These are phyloP conservation scores for Lipomyces japonicus DNA, from an alignment of 805 yeast genomes.

Conservation along the genomic window DNA sequence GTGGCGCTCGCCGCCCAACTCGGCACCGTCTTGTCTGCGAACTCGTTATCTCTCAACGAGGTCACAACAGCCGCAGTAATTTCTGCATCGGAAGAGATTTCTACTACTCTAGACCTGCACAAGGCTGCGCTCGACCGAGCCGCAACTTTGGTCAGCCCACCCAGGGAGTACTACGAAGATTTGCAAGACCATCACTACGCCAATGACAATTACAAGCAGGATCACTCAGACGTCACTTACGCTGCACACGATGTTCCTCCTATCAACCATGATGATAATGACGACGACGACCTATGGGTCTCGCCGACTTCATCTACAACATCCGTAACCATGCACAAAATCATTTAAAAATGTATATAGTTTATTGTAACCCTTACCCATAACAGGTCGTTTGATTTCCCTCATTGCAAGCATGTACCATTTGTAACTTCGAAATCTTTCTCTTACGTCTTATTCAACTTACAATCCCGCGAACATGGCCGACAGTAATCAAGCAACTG, in stretches of 20 bases:
- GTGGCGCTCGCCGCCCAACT: conserved; percentile 7
- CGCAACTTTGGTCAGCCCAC: conserved; percentile 18
- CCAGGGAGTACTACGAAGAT: conserved; percentile 17
- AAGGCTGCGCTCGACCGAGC: conserved; percentile 19
- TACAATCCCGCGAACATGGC: no score
- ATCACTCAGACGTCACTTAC: no score
- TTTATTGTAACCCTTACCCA: no score
- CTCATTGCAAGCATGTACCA: no score
- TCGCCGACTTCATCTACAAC: no score
- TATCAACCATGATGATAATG: neutral
- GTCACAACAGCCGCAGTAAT: conserved; percentile 2
- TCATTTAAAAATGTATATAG: no score
- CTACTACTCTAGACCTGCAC: conserved; percentile 16
- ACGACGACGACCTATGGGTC: neutral
- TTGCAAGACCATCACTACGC: neutral
- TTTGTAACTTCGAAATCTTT: no score
- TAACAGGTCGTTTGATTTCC: no score
- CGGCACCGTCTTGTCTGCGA: conserved; percentile 7
- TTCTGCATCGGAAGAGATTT: conserved; percentile 12
- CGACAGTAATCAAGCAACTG: no score
- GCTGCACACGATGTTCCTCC: no score
- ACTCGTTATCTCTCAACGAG: conserved; percentile 10
- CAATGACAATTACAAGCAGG: neutral
- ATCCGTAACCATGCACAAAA: no score
- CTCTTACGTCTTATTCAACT: no score